Evolutionary conservation across 129 eudicot species (phyloP).

Genomic region (Mikania micrantha): DNA sequence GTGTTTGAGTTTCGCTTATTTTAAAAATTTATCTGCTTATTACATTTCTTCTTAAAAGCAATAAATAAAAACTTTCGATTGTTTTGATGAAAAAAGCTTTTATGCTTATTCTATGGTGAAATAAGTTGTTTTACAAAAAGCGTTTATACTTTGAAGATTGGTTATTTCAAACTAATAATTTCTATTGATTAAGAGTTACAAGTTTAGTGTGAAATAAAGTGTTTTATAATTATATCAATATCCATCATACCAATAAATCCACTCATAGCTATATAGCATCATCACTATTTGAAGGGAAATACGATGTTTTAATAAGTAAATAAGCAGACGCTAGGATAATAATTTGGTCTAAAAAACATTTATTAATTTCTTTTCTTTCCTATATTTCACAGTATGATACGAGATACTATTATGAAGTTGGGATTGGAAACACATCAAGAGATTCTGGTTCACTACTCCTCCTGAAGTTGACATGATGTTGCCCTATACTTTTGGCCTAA

Average conservation of each 20-base stretch:
- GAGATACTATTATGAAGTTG: conserved; percentile 73
- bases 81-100: background rate
- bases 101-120: background rate
- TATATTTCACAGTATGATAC: conserved; percentile 49
- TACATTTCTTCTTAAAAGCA: background rate
- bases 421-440: conserved; percentile 47
- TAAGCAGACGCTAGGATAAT: background rate
- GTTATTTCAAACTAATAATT: background rate
- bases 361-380: background rate
- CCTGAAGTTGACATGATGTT: conserved; percentile 85
- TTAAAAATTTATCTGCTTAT: background rate
- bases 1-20: background rate
- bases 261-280: no score
- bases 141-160: background rate
- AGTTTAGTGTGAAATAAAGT: background rate
- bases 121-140: background rate
- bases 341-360: background rate
- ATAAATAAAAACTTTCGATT: background rate
- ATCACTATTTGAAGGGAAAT: no score
- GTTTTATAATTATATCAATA: no score
- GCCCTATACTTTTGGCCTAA: conserved; percentile 82
- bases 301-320: no score
- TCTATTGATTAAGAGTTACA: background rate
- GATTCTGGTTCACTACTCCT: conserved; percentile 83
- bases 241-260: no score